A percentile compares a stretch with the other conserved stretches of the same genome.
phyloP scores from a whole-genome alignment of 2,329 filamentous ascomycete genomes.

The Leptographium lundbergii region DNA sequence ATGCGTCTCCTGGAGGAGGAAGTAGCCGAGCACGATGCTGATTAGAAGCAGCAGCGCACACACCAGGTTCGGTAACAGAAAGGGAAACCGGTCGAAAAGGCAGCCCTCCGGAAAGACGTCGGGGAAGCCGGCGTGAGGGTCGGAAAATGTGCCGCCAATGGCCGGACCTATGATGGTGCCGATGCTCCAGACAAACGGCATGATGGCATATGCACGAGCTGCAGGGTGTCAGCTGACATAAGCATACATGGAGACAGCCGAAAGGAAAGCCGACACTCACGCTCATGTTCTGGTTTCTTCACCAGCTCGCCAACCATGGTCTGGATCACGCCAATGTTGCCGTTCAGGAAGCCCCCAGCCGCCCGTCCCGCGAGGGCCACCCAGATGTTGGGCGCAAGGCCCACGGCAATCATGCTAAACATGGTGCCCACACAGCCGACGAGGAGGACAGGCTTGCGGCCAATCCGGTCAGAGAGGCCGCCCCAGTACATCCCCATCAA shows the following conservation, averaged over 20 bases:
- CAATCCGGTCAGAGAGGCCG: constrained; percentile 64
- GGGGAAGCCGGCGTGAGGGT: constrained; percentile 65
- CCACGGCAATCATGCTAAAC: constrained; percentile 70
- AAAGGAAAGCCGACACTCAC: constrained; percentile 35
- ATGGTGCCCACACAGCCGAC: constrained; percentile 73
- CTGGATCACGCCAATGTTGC: constrained; percentile 82
- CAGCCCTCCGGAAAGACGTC: constrained; percentile 51
- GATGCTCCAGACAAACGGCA: constrained; percentile 90
- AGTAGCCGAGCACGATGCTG: constrained; percentile 68
- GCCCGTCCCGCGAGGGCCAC: constrained; percentile 64
- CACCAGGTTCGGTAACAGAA: constrained; percentile 77
- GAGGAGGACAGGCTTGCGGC: constrained; percentile 74
- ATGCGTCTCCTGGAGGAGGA: constrained; percentile 80
- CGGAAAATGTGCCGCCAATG: constrained; percentile 76
- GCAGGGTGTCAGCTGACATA: constrained; percentile 9
- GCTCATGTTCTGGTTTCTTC: constrained; percentile 72
- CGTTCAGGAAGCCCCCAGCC: constrained; percentile 73
- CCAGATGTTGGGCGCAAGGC: constrained; percentile 74
- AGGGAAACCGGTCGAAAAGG: constrained; percentile 69
- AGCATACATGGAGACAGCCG: not conserved
- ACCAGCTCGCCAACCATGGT: constrained; percentile 89
- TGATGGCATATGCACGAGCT: constrained; percentile 78
- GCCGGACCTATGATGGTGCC: constrained; percentile 82
- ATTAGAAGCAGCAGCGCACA: constrained; percentile 65
- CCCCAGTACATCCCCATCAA: constrained; percentile 85